Percentiles rank a stretch among this genome's conserved stretches.
Evolutionary conservation across 2,329 filamentous ascomycete species (phyloP).

Genomic region (Aspergillus cejpii): DNA sequence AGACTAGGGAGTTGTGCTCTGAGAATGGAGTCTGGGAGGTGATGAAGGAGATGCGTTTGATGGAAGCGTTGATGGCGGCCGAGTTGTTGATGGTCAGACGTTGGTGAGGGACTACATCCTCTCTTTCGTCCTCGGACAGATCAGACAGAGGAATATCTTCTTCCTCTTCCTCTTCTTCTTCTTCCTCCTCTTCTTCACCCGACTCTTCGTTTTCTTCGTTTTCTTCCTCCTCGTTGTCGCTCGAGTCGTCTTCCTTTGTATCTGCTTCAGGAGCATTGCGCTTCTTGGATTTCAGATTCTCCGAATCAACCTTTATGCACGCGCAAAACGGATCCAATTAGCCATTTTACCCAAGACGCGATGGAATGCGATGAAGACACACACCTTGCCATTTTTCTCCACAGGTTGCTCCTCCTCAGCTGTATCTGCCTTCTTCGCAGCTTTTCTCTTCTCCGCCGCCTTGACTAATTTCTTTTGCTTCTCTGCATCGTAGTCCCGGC

Average conservation of each 20-base stretch:
- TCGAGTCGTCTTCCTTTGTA: constrained; percentile 36
- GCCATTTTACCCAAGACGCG: not conserved
- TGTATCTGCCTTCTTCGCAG: constrained; percentile 23
- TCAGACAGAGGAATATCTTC: constrained; percentile 88
- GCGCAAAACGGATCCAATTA: constrained; percentile 3
- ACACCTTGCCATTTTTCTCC: constrained; percentile 12
- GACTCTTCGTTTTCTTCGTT: constrained; percentile 21
- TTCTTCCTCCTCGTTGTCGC: constrained; percentile 24
- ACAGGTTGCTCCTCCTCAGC: constrained; percentile 8
- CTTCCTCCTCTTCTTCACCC: constrained; percentile 43
- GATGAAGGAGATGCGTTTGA: constrained; percentile 57
- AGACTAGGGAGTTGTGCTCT: constrained; percentile 70
- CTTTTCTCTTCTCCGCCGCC: constrained; percentile 44
- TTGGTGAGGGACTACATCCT: constrained; percentile 82
- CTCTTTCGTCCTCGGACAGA: constrained; percentile 70
- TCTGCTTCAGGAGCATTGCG: constrained; percentile 27
- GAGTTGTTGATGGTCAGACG: constrained; percentile 97
- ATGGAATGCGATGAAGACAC: not conserved
- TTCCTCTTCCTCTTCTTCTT: constrained; percentile 66
- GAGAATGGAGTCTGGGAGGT: constrained; percentile 68
- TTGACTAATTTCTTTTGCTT: constrained; percentile 63
- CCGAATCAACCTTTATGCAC: not conserved
- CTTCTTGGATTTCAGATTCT: constrained; percentile 14
- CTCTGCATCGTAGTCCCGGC: constrained; percentile 66
- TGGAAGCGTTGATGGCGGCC: constrained; percentile 69